Evolutionary conservation across 176 grass and related monocot genomes (phyloP).

Genomic region (Carex parvula): DNA sequence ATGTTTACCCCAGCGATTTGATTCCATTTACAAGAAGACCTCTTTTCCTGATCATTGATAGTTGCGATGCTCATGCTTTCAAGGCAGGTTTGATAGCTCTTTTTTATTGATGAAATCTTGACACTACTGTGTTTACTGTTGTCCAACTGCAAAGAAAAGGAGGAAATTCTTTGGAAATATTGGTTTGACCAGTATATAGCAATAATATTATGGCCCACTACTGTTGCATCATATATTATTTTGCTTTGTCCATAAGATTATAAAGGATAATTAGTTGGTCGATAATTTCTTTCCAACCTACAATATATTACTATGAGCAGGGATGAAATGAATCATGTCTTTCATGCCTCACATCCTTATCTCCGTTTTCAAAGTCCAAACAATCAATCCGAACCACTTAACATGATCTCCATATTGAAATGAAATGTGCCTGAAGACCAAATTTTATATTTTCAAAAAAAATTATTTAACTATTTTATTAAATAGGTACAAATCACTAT

Average conservation of each 20-base stretch:
- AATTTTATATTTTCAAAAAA: too few species aligned
- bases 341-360: too few species aligned
- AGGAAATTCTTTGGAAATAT: neutral
- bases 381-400: too few species aligned
- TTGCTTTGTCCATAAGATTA: neutral
- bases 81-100: conserved; percentile 93
- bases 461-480: too few species aligned
- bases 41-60: conserved; percentile 92
- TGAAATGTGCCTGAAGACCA: too few species aligned
- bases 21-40: conserved; percentile 96
- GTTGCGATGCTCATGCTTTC: conserved; percentile 62
- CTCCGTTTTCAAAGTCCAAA: too few species aligned
- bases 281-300: neutral
- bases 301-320: neutral
- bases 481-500: too few species aligned
- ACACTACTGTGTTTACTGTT: neutral
- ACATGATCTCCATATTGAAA: too few species aligned
- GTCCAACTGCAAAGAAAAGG: neutral
- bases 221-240: neutral
- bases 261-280: neutral
- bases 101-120: conserved; percentile 17
- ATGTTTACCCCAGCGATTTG: conserved; percentile 79
- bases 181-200: neutral
- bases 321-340: too few species aligned
- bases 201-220: neutral